phyloP scores from a whole-genome alignment of 345 rosid species.

The Mangifera indica region DNA sequence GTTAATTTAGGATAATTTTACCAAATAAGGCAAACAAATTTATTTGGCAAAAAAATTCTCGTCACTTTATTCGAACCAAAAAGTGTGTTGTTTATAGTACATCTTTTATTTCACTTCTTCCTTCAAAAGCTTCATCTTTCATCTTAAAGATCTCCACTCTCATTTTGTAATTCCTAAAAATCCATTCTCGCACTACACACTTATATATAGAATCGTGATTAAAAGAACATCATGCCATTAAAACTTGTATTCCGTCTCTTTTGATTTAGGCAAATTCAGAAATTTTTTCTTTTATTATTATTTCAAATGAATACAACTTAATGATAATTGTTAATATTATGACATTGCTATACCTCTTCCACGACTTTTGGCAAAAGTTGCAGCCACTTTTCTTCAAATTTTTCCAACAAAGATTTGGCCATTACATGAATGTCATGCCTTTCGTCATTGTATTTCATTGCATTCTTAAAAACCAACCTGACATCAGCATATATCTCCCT shows the following conservation, averaged over 20 bases:
- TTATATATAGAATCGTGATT: no score
- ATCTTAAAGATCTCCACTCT: background rate
- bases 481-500: conserved; percentile 85
- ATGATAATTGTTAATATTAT: background rate
- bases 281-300: no score
- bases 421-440: conserved; percentile 65
- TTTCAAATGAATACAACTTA: background rate
- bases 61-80: background rate
- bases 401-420: conserved; percentile 66
- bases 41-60: background rate
- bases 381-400: conserved; percentile 80
- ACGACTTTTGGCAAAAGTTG: conserved; percentile 70
- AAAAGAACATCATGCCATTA: no score
- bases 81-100: no score
- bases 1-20: background rate
- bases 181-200: no score
- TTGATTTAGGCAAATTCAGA: no score
- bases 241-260: no score
- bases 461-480: conserved; percentile 79
- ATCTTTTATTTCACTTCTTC: background rate
- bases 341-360: conserved; percentile 52
- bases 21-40: background rate
- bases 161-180: no score
- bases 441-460: conserved; percentile 73
- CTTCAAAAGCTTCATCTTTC: no score